Evolutionary conservation across 1,284 basidiomycete species (phyloP).

Genomic region (Rhodotorula sp.): DNA sequence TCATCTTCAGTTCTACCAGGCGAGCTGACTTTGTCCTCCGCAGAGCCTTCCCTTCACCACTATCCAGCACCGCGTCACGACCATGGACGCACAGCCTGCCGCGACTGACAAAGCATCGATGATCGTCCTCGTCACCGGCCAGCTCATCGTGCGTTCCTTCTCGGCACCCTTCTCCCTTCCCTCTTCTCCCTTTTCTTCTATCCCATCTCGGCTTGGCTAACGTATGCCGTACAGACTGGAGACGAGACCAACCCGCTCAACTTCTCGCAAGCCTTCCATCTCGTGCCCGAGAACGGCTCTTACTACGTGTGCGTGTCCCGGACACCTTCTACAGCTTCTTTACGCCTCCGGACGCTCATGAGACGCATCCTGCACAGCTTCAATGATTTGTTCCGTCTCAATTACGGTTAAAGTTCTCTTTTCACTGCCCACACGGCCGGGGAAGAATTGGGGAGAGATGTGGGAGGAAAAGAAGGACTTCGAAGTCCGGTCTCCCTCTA

Average conservation of each 20-base stretch:
- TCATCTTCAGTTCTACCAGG: not conserved
- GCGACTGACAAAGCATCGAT: constrained; percentile 63
- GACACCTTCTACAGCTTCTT: not conserved
- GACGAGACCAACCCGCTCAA: constrained; percentile 72
- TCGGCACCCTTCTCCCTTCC: constrained; percentile 4
- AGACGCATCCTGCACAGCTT: not conserved
- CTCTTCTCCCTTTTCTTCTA: not conserved
- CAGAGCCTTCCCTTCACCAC: constrained; percentile 77
- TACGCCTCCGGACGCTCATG: not conserved
- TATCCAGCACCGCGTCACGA: constrained; percentile 79
- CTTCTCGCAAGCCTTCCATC: constrained; percentile 89
- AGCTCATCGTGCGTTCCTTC: constrained; percentile 62
- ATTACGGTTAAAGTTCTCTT: not conserved
- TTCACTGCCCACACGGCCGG: too few relatives aligned
- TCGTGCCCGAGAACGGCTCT: constrained; percentile 66
- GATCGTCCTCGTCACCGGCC: constrained; percentile 84
- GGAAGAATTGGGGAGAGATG: too few relatives aligned
- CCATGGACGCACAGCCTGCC: constrained; percentile 86
- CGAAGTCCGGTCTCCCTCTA: too few relatives aligned
- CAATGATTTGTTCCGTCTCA: not conserved
- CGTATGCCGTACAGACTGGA: constrained; percentile 63
- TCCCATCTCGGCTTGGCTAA: not conserved
- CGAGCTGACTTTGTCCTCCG: not conserved
- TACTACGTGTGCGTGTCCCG: constrained; percentile 66
- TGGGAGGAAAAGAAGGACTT: too few relatives aligned